A percentile compares a stretch with the other conserved stretches of the same genome.
phyloP scores from a whole-genome alignment of 805 yeast species.

The Cyberlindnera misumaiensis region DNA sequence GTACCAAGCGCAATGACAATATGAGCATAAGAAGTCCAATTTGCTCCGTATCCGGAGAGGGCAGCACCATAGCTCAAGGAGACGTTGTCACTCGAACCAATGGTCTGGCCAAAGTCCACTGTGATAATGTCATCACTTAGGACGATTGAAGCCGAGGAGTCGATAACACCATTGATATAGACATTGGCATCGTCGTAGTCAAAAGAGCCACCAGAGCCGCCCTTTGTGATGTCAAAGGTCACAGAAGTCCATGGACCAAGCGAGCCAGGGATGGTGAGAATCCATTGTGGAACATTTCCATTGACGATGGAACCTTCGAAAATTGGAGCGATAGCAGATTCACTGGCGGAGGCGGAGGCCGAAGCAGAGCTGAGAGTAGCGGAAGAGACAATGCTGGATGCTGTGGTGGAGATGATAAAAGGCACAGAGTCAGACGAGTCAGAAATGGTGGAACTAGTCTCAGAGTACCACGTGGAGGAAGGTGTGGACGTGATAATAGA shows the following conservation, averaged over 20 bases:
- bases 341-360: conserved; percentile 3
- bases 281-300: conserved; percentile 8
- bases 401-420: no score
- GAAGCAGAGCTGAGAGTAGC: conserved; percentile 1
- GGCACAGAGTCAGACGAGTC: no score
- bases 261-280: conserved; percentile 11
- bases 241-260: conserved; percentile 17
- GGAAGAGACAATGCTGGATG: not conserved
- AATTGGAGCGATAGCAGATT: conserved; percentile 9
- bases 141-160: conserved; percentile 1
- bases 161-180: conserved; percentile 5
- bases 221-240: conserved; percentile 7
- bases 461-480: no score
- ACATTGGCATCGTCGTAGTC: conserved; percentile 4
- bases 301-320: conserved; percentile 8
- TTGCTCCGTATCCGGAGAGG: conserved; percentile 5
- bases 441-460: no score
- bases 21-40: conserved; percentile 7
- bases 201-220: conserved; percentile 7
- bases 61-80: conserved; percentile 4
- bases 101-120: not conserved
- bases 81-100: conserved; percentile 1
- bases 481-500: no score
- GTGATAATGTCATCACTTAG: not conserved
- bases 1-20: conserved; percentile 5